Base-by-base conservation (phyloP, 1,284 basidiomycete species). In the Pseudozyma pruni region DNA sequence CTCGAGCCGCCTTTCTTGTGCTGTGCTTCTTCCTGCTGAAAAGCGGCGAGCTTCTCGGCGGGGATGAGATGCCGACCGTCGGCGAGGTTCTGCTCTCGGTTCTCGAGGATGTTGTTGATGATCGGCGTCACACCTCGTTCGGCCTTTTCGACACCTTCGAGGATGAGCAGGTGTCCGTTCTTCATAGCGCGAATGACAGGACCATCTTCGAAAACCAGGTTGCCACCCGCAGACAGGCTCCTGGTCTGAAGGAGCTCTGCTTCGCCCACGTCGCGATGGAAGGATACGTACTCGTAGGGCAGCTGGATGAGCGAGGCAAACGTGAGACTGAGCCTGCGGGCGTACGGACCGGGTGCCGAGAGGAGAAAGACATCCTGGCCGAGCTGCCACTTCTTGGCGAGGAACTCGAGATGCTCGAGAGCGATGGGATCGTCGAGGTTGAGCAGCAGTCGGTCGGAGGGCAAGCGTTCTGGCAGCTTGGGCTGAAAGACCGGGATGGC, bases 61-160 rank as follows among this genome's bases (percentile, higher is more conserved):
- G 83, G 82, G 25, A 84, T 81, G 31, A 84, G 77, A 45, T 83
- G 82, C 0, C 82, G 79, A 11, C 83, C 83, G 52, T 84, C 83
- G 19, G 82, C 76, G 17, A 84, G 74, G 42, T 83, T 82, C 62
- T 82, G 69, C 59, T 80, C 76, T 14, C 73, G 50, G 42, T 81
- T 81, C 55, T 84, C 83, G 50, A 84, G 76, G 23, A 83, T 74
- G 50, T 84, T 84, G 78, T 83, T 83, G 55, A 84, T 75, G 43
- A 80, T 71, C 22, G 80, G 80, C 31, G 80, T 74, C n/a, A 81
- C 77, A 42, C 79, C 78, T 10, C 80, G 68, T 66, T 82, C 80
- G 7, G 80, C 80, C 42, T 80, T 68, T 61, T 84, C 81, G 29
- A 83, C 79, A 22, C 83, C 83, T 31, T 84, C 83, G 20, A 84